These are phyloP conservation scores for Globisporangium cylindrosporum DNA, from an alignment of 352 stramenopile species.

Conservation along the genomic window DNA sequence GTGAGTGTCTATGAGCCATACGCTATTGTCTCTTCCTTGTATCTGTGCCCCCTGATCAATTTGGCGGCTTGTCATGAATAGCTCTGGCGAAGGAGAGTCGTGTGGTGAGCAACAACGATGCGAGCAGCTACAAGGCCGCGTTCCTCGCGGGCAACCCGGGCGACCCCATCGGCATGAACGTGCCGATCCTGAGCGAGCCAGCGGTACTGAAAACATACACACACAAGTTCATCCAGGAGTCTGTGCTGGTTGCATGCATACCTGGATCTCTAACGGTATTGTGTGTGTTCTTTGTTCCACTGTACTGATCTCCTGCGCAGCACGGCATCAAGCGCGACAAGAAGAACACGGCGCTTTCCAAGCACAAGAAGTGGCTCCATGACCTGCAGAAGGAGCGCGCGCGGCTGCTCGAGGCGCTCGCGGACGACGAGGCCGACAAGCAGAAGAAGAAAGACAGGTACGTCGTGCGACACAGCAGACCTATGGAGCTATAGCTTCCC, in stretches of 20 bases:
- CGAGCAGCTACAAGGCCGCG: conserved; percentile 51
- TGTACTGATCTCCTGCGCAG: conserved; percentile 16
- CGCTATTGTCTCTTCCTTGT: background rate
- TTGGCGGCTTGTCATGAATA: conserved; percentile 13
- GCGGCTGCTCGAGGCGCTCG: conserved; percentile 76
- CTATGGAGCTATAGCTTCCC: background rate
- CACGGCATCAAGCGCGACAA: conserved; percentile 84
- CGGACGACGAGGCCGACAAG: conserved; percentile 69
- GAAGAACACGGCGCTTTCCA: conserved; percentile 90
- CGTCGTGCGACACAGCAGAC: background rate
- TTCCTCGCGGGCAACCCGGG: conserved; percentile 72
- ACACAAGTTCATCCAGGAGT: too few species aligned
- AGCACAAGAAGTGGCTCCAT: conserved; percentile 92
- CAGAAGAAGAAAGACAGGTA: conserved; percentile 63
- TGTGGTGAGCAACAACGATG: conserved; percentile 36
- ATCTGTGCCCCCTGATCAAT: background rate
- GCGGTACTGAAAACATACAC: conserved; percentile 16
- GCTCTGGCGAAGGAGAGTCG: conserved; percentile 55
- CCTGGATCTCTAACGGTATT: background rate
- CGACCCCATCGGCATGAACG: conserved; percentile 74
- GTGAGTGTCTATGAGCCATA: conserved; percentile 26
- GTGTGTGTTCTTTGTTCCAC: background rate
- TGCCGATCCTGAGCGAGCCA: conserved; percentile 72
- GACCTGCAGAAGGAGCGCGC: conserved; percentile 91
- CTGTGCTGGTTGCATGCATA: too few species aligned